Percentiles rank a stretch among this genome's conserved stretches.
These are phyloP conservation scores for Agroathelia rolfsii DNA, from an alignment of 1,284 basidiomycete species.

Conservation along the genomic window DNA sequence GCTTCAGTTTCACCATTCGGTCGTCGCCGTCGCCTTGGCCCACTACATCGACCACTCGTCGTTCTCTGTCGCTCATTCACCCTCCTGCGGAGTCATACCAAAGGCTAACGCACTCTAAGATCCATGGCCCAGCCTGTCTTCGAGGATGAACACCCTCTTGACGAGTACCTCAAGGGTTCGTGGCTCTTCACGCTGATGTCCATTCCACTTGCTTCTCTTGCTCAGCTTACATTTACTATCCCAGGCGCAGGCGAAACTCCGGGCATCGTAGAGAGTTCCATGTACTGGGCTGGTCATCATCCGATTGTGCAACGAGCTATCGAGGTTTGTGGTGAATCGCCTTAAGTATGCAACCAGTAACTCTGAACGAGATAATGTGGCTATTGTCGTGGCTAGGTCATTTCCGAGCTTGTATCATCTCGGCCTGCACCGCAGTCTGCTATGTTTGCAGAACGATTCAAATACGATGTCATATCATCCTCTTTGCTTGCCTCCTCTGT, in stretches of 20 bases:
- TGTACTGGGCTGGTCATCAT: conserved; percentile 14
- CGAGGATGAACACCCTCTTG: conserved; percentile 67
- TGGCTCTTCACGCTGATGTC: conserved; percentile 8
- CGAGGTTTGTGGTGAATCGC: conserved; percentile 28
- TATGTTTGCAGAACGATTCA: conserved; percentile 68
- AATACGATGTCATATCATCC: conserved; percentile 78
- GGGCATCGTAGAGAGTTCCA: conserved; percentile 26
- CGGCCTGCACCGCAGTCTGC: conserved; percentile 23
- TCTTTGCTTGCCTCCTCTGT: conserved; percentile 51
- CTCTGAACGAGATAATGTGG: conserved; percentile 7
- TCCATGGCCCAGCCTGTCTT: conserved; percentile 73
- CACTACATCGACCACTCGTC: no score
- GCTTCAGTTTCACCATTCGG: no score
- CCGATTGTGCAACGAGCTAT: conserved; percentile 13
- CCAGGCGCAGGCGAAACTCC: conserved; percentile 50
- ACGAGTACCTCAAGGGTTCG: conserved; percentile 62
- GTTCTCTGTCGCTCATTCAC: no score
- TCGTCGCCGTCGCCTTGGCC: no score
- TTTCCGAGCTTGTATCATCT: conserved; percentile 20
- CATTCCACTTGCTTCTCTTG: conserved; percentile 7
- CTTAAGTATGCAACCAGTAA: conserved; percentile 7
- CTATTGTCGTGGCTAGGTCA: conserved; percentile 18
- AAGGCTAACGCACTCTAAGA: neutral
- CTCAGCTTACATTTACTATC: conserved; percentile 8
- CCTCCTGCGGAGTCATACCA: no score